Conservation (phyloP, 169 alveolate species). For the Babesia bovis region DNA sequence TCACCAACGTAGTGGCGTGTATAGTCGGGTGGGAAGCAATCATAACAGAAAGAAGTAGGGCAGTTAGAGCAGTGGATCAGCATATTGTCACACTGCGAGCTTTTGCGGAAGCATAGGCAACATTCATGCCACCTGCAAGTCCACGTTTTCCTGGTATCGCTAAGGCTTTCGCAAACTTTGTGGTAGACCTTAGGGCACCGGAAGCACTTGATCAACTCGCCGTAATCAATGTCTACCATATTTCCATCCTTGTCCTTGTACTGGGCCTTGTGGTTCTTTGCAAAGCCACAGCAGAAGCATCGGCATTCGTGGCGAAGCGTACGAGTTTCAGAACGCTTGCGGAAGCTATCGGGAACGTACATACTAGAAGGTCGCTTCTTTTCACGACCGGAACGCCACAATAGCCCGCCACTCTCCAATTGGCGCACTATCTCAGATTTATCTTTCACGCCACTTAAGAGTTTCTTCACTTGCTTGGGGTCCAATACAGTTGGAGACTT, state of each 20-base stretch:
- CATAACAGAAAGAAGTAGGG: constrained; percentile 89
- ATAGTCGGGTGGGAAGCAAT: constrained; percentile 90
- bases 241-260: constrained; percentile 75
- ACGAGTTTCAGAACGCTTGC: constrained; percentile 78
- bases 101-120: constrained; percentile 85
- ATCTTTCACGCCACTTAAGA: constrained; percentile 20
- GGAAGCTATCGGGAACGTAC: constrained; percentile 78
- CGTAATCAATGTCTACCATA: constrained; percentile 76
- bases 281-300: constrained; percentile 86
- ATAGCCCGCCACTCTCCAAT: constrained; percentile 61
- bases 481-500: constrained; percentile 13
- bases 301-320: constrained; percentile 82
- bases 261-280: constrained; percentile 71
- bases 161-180: constrained; percentile 81
- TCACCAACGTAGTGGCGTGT: constrained; percentile 82
- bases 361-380: constrained; percentile 69
- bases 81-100: constrained; percentile 87
- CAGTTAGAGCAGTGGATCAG: constrained; percentile 89
- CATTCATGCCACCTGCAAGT: constrained; percentile 92
- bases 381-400: constrained; percentile 81
- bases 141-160: constrained; percentile 80
- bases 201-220: constrained; percentile 82
- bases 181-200: constrained; percentile 90
- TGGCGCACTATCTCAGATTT: constrained; percentile 38
- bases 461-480: constrained; percentile 41